Percentiles rank a stretch among this genome's conserved stretches.
These are phyloP conservation scores for Lomentospora prolificans DNA, from an alignment of 2,329 filamentous ascomycete genomes.

Conservation along the genomic window DNA sequence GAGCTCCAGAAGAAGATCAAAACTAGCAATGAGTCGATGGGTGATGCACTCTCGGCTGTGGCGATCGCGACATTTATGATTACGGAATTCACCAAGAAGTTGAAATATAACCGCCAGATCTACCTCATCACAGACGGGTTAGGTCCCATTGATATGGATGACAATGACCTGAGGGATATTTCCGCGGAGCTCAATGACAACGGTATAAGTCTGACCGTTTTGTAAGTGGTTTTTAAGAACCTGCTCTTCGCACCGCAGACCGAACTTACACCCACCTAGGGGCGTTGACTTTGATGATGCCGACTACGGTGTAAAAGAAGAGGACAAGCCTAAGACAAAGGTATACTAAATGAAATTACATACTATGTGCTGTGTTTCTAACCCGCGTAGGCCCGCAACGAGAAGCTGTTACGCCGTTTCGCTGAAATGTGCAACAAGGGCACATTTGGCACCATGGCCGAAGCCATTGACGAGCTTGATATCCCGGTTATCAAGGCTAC, in stretches of 20 bases:
- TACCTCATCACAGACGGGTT: conserved; percentile 77
- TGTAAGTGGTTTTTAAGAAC: conserved; percentile 43
- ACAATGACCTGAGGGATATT: conserved; percentile 54
- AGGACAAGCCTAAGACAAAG: conserved; percentile 67
- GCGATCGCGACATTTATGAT: conserved; percentile 86
- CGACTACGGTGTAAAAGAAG: conserved; percentile 86
- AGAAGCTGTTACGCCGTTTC: conserved; percentile 55
- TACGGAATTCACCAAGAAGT: conserved; percentile 62
- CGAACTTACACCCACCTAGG: conserved; percentile 27
- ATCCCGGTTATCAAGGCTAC: conserved; percentile 66
- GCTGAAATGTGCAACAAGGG: conserved; percentile 58
- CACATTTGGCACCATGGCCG: conserved; percentile 71
- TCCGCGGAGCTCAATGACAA: conserved; percentile 63
- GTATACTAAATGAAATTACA: conserved; percentile 24
- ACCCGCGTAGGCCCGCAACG: conserved; percentile 46
- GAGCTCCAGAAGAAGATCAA: conserved; percentile 53
- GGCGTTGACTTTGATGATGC: conserved; percentile 90
- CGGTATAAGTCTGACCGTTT: conserved; percentile 65
- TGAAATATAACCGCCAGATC: conserved; percentile 74
- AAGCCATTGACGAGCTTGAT: conserved; percentile 72
- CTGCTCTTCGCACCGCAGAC: background rate
- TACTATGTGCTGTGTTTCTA: background rate
- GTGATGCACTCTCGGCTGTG: conserved; percentile 82
- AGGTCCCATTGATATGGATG: conserved; percentile 59
- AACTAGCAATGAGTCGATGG: conserved; percentile 56